Percentiles rank a stretch among this genome's conserved stretches.
phyloP scores from a whole-genome alignment of 2,329 filamentous ascomycete species.

The Phoma sp. region DNA sequence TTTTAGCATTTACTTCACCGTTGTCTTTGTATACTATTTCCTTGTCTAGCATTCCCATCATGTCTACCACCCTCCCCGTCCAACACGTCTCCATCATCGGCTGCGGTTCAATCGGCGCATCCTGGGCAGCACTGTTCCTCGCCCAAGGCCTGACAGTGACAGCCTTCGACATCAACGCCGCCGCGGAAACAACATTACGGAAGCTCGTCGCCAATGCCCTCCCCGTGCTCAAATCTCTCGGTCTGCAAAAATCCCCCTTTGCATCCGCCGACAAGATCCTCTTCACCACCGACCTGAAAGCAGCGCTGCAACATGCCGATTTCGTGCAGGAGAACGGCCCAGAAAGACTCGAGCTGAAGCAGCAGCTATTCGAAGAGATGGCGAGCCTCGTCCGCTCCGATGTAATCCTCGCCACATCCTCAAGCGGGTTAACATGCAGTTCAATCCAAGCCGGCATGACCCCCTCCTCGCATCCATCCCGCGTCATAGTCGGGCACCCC shows the following conservation, averaged over 20 bases:
- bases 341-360: constrained; percentile 51
- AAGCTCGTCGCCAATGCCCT: constrained; percentile 20
- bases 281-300: constrained; percentile 18
- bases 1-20: no score
- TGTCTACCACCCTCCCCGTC: background rate
- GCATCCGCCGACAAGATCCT: constrained; percentile 12
- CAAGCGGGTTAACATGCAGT: constrained; percentile 48
- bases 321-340: constrained; percentile 52
- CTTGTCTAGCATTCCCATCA: no score
- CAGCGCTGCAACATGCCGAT: constrained; percentile 27
- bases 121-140: constrained; percentile 52
- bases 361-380: constrained; percentile 46
- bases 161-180: constrained; percentile 51
- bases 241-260: constrained; percentile 14
- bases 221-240: constrained; percentile 17
- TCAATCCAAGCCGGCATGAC: constrained; percentile 29
- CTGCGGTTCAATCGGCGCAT: constrained; percentile 50
- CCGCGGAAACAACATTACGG: constrained; percentile 29
- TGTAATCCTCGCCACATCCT: constrained; percentile 51
- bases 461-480: constrained; percentile 28
- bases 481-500: constrained; percentile 52
- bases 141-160: constrained; percentile 49
- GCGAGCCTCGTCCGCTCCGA: constrained; percentile 36
- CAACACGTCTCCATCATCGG: constrained; percentile 44
- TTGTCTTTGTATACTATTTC: no score